A percentile compares a stretch with the other conserved stretches of the same genome.
These are phyloP conservation scores for Striga asiatica DNA, from an alignment of 257 asterid genomes.

Conservation along the genomic window DNA sequence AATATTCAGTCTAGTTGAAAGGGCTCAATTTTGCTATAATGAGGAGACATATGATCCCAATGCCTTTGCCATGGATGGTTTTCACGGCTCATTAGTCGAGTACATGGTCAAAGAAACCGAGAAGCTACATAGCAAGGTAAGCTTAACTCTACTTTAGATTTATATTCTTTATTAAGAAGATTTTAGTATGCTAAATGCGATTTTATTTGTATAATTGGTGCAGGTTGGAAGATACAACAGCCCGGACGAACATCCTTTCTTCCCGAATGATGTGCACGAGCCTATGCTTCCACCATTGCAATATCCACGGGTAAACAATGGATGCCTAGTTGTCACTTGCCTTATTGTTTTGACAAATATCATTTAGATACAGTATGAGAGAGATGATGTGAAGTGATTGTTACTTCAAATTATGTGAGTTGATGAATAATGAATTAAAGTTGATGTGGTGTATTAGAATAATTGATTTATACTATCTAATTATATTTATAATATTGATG, in stretches of 20 bases:
- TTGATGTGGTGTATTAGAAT: no score
- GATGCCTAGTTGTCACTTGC: neutral
- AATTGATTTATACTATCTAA: no score
- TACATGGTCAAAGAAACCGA: conserved; percentile 86
- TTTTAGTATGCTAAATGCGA: neutral
- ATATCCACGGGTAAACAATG: conserved; percentile 58
- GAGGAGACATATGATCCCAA: conserved; percentile 55
- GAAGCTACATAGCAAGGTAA: conserved; percentile 82
- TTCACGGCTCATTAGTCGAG: conserved; percentile 70
- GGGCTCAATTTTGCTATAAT: conserved; percentile 81
- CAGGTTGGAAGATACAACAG: conserved; percentile 86
- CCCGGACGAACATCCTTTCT: conserved; percentile 96
- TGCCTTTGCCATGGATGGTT: conserved; percentile 62
- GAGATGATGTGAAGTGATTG: no score
- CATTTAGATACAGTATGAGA: no score
- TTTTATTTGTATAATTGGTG: neutral
- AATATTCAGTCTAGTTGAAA: conserved; percentile 75
- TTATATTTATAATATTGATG: no score
- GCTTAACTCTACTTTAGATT: neutral
- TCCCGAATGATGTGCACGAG: conserved; percentile 52
- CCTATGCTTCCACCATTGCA: conserved; percentile 75
- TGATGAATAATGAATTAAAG: no score
- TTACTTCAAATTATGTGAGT: no score
- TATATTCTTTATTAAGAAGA: neutral
- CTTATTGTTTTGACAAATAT: no score